Conservation (phyloP, 148 eudicot genomes). For the Dianthus caryophyllus region DNA sequence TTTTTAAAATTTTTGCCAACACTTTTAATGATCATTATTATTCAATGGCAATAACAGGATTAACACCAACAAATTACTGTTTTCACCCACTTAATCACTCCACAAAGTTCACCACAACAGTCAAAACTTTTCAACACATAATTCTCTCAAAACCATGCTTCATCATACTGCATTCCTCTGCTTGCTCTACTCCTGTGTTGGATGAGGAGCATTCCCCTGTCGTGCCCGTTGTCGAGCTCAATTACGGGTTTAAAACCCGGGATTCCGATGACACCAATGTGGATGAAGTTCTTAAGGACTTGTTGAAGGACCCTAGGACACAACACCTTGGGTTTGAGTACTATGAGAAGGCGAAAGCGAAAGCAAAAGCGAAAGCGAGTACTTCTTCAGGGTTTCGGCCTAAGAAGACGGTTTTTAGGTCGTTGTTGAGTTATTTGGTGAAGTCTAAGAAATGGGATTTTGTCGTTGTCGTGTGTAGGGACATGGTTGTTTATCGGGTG, state of each 20-base stretch:
- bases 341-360: constrained; percentile 52
- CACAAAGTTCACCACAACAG: constrained; percentile 23
- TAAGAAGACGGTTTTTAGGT: constrained; percentile 34
- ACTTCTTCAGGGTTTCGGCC: constrained; percentile 34
- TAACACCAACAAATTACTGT: constrained; percentile 13
- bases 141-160: constrained; percentile 27
- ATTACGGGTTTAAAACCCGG: not conserved
- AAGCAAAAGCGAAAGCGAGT: not conserved
- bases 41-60: constrained; percentile 29
- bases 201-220: constrained; percentile 24
- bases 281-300: constrained; percentile 15
- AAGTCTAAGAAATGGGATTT: constrained; percentile 49
- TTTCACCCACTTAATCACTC: constrained; percentile 18
- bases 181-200: constrained; percentile 24
- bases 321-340: constrained; percentile 43
- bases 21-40: constrained; percentile 8
- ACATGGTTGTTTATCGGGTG: constrained; percentile 34
- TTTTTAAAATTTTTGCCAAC: no score
- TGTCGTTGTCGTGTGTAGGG: constrained; percentile 33
- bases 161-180: constrained; percentile 22
- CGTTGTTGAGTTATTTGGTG: constrained; percentile 49
- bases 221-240: constrained; percentile 22
- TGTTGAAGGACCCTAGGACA: constrained; percentile 38
- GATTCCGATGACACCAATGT: constrained; percentile 2
- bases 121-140: constrained; percentile 15